Base-by-base conservation (phyloP, 169 alveolate species). In the Plasmodium yoelii region DNA sequence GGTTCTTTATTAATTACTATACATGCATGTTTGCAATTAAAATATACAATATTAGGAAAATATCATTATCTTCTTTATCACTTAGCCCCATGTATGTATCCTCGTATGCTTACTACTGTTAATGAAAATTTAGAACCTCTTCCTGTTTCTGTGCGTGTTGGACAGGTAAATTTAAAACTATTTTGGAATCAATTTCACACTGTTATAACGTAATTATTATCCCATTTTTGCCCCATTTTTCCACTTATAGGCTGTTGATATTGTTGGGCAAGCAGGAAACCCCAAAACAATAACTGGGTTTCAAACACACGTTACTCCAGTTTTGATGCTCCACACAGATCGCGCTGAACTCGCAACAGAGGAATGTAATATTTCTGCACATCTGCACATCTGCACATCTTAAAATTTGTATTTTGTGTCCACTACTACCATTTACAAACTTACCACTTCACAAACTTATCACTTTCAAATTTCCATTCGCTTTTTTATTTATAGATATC, bases 271-370 rank as follows among this genome's bases (percentile, higher is more conserved):
- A 84, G 99, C 99, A n/a, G 99, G 99, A 6, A 96, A 96, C 93
- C 99, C 98, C 28, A 97, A 98, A 88, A 96, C 97, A 28, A 98
- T 98, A 51, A 97, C 99, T 5, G 99, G 99, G 44, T 98, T 99
- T 96, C 99, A 98, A 92, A 99, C 99, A 10, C 99, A 98, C 92
- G 97, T 96, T 26, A 97, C 99, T 6, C 99, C 99, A 19, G 99
- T 98, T 26, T 97, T 96, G 49, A 92, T 97, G 13, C 96, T 96
- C 15, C 93, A 93, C 59, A 97, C 96, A 71, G 99, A 96, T 84
- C 94, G 98, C 72, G 99, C 98, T 28, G 99, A 97, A 91, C 93
- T 97, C 9, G 99, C 97, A 34, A 93, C 97, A 28, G 99, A 97
- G 63, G 98, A 96, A 87, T 96, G 88, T 75, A 75, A 75, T 26